These are phyloP conservation scores for Scedosporium dehoogii DNA, from an alignment of 2,329 filamentous ascomycete species.

Conservation along the genomic window DNA sequence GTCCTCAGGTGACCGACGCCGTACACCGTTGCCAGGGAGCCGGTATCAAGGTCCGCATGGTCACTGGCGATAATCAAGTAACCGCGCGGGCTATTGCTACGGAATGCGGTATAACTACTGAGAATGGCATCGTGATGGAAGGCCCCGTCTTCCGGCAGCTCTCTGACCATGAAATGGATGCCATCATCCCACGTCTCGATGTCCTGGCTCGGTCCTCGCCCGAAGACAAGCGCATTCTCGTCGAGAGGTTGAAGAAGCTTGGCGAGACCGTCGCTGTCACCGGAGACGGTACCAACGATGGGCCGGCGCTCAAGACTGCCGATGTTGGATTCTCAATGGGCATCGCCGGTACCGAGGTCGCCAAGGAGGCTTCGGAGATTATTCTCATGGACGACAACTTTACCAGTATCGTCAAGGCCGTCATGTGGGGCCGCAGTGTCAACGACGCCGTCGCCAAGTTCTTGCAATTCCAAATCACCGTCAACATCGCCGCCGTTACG, in stretches of 20 bases:
- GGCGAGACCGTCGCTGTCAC: constrained; percentile 51
- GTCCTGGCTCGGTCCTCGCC: constrained; percentile 57
- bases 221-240: constrained; percentile 56
- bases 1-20: constrained; percentile 47
- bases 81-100: constrained; percentile 56
- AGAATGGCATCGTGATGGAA: constrained; percentile 55
- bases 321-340: constrained; percentile 57
- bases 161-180: constrained; percentile 39
- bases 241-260: constrained; percentile 49
- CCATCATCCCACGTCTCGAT: constrained; percentile 40
- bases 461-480: constrained; percentile 60
- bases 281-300: constrained; percentile 54
- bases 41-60: constrained; percentile 54
- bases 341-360: constrained; percentile 50
- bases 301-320: constrained; percentile 48
- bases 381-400: constrained; percentile 55
- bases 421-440: constrained; percentile 59
- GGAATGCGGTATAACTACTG: constrained; percentile 54
- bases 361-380: constrained; percentile 53
- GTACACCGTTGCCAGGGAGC: constrained; percentile 50
- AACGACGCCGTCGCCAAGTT: constrained; percentile 62
- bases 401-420: constrained; percentile 51
- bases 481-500: constrained; percentile 58
- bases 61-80: constrained; percentile 39
- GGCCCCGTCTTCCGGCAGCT: constrained; percentile 52